These are phyloP conservation scores for Hansenula sp. DNA, from an alignment of 1,139 yeast genomes.

Conservation along the genomic window DNA sequence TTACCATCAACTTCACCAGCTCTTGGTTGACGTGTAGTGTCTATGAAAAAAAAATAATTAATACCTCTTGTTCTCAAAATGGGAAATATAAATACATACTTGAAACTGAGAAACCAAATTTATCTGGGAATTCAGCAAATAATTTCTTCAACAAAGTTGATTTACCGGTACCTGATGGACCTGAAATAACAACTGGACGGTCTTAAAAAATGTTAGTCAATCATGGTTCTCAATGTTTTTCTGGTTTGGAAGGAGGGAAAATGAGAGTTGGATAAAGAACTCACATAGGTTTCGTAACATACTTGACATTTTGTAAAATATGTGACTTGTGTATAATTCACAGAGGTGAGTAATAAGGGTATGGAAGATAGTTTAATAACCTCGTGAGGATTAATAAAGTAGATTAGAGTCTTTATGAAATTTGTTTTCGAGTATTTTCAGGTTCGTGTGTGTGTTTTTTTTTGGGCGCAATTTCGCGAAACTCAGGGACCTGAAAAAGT, in stretches of 20 bases:
- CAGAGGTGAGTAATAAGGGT: neutral
- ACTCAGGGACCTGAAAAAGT: too few species aligned
- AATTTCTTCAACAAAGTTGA: conserved; percentile 87
- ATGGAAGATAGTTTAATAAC: neutral
- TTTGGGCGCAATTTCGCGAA: too few species aligned
- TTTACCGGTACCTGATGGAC: conserved; percentile 97
- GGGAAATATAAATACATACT: conserved; percentile 8
- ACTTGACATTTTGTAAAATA: conserved; percentile 13
- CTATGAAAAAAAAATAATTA: conserved; percentile 24
- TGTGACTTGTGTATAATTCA: neutral
- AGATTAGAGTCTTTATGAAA: too few species aligned
- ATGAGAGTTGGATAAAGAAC: conserved; percentile 3
- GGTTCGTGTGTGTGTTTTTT: too few species aligned
- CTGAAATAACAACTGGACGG: conserved; percentile 92
- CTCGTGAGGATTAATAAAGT: too few species aligned
- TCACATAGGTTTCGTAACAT: conserved; percentile 15
- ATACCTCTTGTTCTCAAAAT: neutral
- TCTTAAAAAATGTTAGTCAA: conserved; percentile 22
- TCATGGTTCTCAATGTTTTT: neutral
- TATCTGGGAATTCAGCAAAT: conserved; percentile 84
- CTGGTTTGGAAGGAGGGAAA: neutral
- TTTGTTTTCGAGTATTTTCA: too few species aligned
- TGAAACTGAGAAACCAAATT: conserved; percentile 91
- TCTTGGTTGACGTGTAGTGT: conserved; percentile 91
- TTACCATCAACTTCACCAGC: conserved; percentile 85